These are phyloP conservation scores for Talaromyces sp. DNA, from an alignment of 2,329 filamentous ascomycete species.

Conservation along the genomic window DNA sequence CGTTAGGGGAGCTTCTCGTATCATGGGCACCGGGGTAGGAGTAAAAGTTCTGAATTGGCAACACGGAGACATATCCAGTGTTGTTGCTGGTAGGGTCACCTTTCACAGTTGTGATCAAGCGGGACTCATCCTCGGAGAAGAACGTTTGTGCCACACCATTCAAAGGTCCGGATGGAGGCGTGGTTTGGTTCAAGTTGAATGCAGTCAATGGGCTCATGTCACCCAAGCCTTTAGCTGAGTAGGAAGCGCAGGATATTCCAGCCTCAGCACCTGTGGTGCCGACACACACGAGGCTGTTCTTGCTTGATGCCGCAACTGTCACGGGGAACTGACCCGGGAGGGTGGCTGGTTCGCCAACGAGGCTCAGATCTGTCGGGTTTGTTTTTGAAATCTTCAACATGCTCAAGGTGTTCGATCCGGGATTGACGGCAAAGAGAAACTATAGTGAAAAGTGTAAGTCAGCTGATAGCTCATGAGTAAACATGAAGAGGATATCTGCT, in stretches of 20 bases:
- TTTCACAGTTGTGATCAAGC: slow-evolving; percentile 58
- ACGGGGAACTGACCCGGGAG: slow-evolving; percentile 40
- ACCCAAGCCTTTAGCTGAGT: slow-evolving; percentile 29
- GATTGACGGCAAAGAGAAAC: slow-evolving; percentile 30
- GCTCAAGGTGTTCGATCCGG: slow-evolving; percentile 39
- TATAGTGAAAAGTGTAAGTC: neutral
- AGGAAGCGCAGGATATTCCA: slow-evolving; percentile 37
- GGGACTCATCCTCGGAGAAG: slow-evolving; percentile 54
- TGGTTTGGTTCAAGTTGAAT: slow-evolving; percentile 54
- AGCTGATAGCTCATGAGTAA: neutral
- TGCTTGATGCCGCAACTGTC: slow-evolving; percentile 36
- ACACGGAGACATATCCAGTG: slow-evolving; percentile 55
- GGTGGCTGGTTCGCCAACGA: slow-evolving; percentile 31
- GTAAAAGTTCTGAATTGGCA: slow-evolving; percentile 39
- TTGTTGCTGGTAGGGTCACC: slow-evolving; percentile 55
- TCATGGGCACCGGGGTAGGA: slow-evolving; percentile 23
- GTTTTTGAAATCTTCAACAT: slow-evolving; percentile 34
- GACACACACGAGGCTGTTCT: slow-evolving; percentile 37
- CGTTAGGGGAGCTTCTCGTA: slow-evolving; percentile 45
- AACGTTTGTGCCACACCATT: slow-evolving; percentile 61
- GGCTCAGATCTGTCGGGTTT: slow-evolving; percentile 29
- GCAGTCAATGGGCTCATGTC: slow-evolving; percentile 32
- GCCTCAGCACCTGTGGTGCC: slow-evolving; percentile 34
- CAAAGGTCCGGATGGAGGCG: slow-evolving; percentile 55
- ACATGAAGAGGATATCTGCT: slow-evolving; percentile 17